Base-by-base conservation (phyloP, 1,284 basidiomycete species). In the Pterulicium gracile region DNA sequence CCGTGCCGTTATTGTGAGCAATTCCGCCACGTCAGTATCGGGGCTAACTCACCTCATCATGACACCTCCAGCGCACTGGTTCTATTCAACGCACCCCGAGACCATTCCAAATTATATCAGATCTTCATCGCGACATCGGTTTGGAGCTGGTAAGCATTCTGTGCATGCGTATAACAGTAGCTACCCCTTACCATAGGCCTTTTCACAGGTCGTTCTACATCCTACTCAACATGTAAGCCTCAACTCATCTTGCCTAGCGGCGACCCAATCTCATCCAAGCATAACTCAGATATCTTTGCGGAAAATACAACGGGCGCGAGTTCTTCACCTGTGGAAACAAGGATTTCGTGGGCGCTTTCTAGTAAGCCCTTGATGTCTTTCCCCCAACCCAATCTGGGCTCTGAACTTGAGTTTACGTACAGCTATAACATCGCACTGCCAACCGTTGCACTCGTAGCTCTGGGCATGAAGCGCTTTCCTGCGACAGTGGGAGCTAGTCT, bases 371-470 rank as follows among this genome's bases (percentile, higher is more conserved):
- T n/a, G n/a, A n/a, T n/a, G n/a, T n/a, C n/a, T n/a, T n/a, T 39
- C 36, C 19, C 5, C 7, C 36, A 17, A 13, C 15, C 15, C 5
- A 39, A 5, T 39, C n/a, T 17, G 15, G n/a, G n/a, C 15, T 39
- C n/a, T 32, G 7, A 32, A n/a, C 7, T 32, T 32, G 27, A 10
- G 27, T 32, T 32, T n/a, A 32, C 7, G 7, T n/a, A n/a, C 27
- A 39, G 76, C 54, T 81, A 77, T 59, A 70, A 74, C n/a, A 72
- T 73, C 3, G 81, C 75, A 2, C 58, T 81, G 35, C 81, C 81
- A 42, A 77, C 75, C 0, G 72, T 88, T 40, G 81, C 75, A 0
- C 58, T 87, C 4, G 79, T 88, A 53, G 82, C 80, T 1, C 58
- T 86, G 40, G 70, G 75, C 49, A 65, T 78, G 49, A 73, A 76